Evolutionary conservation across 257 asterid species (phyloP).

Genomic region (Salvia hispanica): DNA sequence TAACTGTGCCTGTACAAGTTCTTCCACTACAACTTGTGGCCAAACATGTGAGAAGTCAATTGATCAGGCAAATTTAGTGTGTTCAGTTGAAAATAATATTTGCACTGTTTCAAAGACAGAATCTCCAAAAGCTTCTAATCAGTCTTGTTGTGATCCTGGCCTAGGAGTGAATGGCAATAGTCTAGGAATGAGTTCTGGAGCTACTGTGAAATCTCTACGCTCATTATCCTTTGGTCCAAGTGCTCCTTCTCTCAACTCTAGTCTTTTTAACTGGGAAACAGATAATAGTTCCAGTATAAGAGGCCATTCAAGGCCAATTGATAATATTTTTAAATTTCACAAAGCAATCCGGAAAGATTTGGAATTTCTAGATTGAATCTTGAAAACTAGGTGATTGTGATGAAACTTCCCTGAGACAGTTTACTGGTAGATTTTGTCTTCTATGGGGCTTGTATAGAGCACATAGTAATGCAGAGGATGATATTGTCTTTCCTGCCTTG

Average conservation of each 20-base stretch:
- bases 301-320: conserved; percentile 75
- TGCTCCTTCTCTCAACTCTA: conserved; percentile 91
- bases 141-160: conserved; percentile 94
- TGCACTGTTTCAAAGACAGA: conserved; percentile 39
- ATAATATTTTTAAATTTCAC: conserved; percentile 89
- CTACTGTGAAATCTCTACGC: conserved; percentile 75
- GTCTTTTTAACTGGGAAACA: conserved; percentile 93
- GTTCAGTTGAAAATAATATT: conserved; percentile 43
- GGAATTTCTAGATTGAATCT: conserved; percentile 88
- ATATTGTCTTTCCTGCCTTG: conserved; percentile 94
- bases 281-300: conserved; percentile 52
- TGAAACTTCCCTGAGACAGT: conserved; percentile 79
- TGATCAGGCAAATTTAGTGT: conserved; percentile 41
- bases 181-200: conserved; percentile 66
- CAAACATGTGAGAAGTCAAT: conserved; percentile 40
- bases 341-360: conserved; percentile 95
- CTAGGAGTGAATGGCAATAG: conserved; percentile 73
- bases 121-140: conserved; percentile 58
- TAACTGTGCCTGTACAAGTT: conserved; percentile 54
- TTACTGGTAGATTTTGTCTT: conserved; percentile 90
- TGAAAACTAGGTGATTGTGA: conserved; percentile 76
- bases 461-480: conserved; percentile 99
- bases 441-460: conserved; percentile 93
- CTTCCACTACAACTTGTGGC: conserved; percentile 34
- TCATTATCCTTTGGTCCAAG: conserved; percentile 70